These are phyloP conservation scores for Lasiodiplodia sp. DNA, from an alignment of 2,329 filamentous ascomycete genomes.

Conservation along the genomic window DNA sequence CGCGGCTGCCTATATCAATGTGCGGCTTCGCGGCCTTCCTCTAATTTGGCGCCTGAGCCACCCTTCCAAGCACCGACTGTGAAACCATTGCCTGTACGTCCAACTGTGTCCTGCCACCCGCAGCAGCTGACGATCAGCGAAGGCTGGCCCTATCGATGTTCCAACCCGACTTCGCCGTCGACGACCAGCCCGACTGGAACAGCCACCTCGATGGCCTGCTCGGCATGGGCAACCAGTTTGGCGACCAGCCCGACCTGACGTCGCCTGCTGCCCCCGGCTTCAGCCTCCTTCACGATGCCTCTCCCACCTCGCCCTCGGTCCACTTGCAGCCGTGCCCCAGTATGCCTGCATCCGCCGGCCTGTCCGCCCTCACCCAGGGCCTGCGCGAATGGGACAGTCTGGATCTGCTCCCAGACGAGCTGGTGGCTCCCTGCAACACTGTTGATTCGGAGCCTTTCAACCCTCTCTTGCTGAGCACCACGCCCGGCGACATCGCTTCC, in stretches of 20 bases:
- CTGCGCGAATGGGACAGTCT: conserved; percentile 11
- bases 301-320: conserved; percentile 10
- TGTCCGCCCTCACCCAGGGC: conserved; percentile 13
- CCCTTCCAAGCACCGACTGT: not conserved
- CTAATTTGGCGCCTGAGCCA: not conserved
- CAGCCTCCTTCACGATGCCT: conserved; percentile 19
- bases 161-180: not conserved
- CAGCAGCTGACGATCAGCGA: conserved; percentile 7
- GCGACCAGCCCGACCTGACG: conserved; percentile 4
- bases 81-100: conserved; percentile 9
- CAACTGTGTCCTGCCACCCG: not conserved
- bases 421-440: conserved; percentile 10
- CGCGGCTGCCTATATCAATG: conserved; percentile 17
- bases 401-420: not conserved
- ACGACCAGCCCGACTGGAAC: not conserved
- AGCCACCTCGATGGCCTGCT: conserved; percentile 8
- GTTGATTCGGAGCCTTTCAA: conserved; percentile 22
- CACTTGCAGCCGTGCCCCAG: conserved; percentile 1
- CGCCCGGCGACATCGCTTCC: not conserved
- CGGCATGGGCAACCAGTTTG: conserved; percentile 10
- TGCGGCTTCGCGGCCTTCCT: not conserved
- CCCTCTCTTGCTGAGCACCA: not conserved
- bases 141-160: conserved; percentile 6
- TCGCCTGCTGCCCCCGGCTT: conserved; percentile 4
- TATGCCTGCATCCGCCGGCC: not conserved